phyloP scores from a whole-genome alignment of 2,329 filamentous ascomycete species.

The Diaporthe ampelina region DNA sequence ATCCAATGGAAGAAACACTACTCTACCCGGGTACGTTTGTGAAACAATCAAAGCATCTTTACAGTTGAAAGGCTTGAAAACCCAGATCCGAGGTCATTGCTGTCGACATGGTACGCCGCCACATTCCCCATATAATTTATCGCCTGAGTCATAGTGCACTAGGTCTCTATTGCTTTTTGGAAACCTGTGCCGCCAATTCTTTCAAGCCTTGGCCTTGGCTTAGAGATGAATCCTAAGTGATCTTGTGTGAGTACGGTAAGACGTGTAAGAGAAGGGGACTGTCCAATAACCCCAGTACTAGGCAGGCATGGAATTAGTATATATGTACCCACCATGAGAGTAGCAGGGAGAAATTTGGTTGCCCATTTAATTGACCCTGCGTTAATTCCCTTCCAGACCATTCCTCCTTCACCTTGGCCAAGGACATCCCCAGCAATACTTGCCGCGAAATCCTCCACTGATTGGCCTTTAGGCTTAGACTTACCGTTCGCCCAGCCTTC shows the following conservation, averaged over 20 bases:
- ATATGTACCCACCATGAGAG: constrained; percentile 12
- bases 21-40: not conserved
- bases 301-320: too few relatives aligned
- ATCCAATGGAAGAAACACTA: not conserved
- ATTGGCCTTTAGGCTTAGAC: constrained; percentile 39
- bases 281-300: too few relatives aligned
- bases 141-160: not conserved
- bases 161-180: not conserved
- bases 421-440: constrained; percentile 41
- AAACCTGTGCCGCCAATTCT: too few relatives aligned
- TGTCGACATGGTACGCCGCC: not conserved
- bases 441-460: constrained; percentile 41
- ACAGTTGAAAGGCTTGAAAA: not conserved
- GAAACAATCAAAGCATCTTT: not conserved
- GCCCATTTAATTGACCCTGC: constrained; percentile 35
- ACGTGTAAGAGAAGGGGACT: too few relatives aligned
- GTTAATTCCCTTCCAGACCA: constrained; percentile 43
- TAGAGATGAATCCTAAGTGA: too few relatives aligned
- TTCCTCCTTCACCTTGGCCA: constrained; percentile 32
- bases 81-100: not conserved
- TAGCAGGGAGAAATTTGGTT: not conserved
- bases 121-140: not conserved
- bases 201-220: too few relatives aligned
- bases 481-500: constrained; percentile 43
- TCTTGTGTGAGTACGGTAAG: too few relatives aligned